Base-by-base conservation (phyloP, 176 grass and related monocot genomes). In the Aegilops speltoides region DNA sequence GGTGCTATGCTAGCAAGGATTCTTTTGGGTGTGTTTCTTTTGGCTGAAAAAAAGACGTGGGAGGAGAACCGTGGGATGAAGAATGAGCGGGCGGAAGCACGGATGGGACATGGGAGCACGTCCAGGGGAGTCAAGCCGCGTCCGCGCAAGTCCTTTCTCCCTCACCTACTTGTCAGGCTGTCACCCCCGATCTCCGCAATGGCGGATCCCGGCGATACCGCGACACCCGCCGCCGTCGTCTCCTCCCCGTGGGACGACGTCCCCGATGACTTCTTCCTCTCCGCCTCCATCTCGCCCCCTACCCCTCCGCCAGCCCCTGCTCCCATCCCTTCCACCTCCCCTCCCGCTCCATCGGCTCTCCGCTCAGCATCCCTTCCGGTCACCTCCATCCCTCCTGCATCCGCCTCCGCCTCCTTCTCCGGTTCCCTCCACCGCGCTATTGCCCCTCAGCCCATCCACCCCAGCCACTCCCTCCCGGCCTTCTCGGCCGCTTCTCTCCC, bases 251-350 rank as follows among this genome's bases (percentile, higher is more conserved):
- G 72, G 90, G 79, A 79, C 79, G 73, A 90, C 70, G 66, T 88
- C 69, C 86, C 93, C 70, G 87, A 91, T 7, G 89, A 89, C 36
- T 84, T 89, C 69, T 94, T 81, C 77, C 78, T 83, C 64, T 86
- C 74, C 77, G 73, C 66, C 31, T 79, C 86, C 70, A 65, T 87
- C 84, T 79, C 90, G 46, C 20, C 89, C 24, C 16, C 85, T 25
- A 37, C 40, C 31, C 33, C 73, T 3, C 50, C 68, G 17, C 60
- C 77, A 15, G 29, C 79, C 29, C 81, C 64, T 7, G 33, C 83
- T 45, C 90, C 87, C 23, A 46, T 84, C 25, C 65, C 41, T 79
- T 89, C 57, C 24, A 80, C 71, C 64, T 87, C 84, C 46, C 87
- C 85, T 19, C 28, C 12, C 73, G 38, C 52, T 80, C 40, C 29